A percentile compares a stretch with the other conserved stretches of the same genome.
phyloP scores from a whole-genome alignment of 2,329 filamentous ascomycete genomes.

The Aspergillus transmontanensis region DNA sequence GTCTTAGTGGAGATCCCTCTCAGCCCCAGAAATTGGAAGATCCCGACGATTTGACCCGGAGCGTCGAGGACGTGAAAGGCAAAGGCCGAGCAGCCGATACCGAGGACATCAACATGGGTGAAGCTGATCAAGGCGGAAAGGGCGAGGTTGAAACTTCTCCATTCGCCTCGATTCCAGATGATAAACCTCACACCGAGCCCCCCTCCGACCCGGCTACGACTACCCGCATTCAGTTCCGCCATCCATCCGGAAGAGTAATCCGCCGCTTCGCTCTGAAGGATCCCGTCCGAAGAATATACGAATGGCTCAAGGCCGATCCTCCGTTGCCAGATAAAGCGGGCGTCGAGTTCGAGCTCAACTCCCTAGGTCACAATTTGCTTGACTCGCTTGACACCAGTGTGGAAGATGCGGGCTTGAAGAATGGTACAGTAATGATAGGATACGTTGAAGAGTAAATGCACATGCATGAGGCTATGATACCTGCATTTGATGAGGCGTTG shows the following conservation, averaged over 20 bases:
- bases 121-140: conserved; percentile 37
- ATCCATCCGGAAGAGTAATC: conserved; percentile 81
- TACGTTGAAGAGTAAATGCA: conserved; percentile 64
- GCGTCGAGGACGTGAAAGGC: conserved; percentile 49
- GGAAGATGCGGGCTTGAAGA: conserved; percentile 80
- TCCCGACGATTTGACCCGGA: conserved; percentile 84
- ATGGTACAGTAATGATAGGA: conserved; percentile 94
- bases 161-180: conserved; percentile 73
- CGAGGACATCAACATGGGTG: conserved; percentile 39
- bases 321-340: conserved; percentile 79
- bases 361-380: conserved; percentile 84
- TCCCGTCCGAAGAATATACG: conserved; percentile 79
- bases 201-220: conserved; percentile 68
- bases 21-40: conserved; percentile 64
- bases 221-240: conserved; percentile 90
- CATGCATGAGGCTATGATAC: neutral
- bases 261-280: conserved; percentile 80
- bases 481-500: conserved; percentile 5
- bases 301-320: conserved; percentile 86
- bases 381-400: conserved; percentile 73
- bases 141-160: conserved; percentile 41
- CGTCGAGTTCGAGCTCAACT: conserved; percentile 82
- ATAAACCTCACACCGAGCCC: conserved; percentile 77
- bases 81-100: conserved; percentile 53
- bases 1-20: conserved; percentile 62